phyloP scores from a whole-genome alignment of 306 rosid genomes.

The Gastrolobium villosum region DNA sequence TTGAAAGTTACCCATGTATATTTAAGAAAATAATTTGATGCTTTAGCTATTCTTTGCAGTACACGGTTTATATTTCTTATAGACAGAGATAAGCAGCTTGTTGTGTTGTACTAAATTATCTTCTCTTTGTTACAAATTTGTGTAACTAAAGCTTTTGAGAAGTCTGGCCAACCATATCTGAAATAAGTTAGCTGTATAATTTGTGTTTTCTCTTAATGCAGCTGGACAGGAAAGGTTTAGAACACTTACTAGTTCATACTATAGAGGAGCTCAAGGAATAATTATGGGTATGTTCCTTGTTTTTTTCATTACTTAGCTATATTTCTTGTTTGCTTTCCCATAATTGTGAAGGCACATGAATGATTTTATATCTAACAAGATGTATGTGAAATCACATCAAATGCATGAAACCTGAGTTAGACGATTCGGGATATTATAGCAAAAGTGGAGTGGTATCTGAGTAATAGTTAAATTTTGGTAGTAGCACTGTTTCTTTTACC shows the following conservation, averaged over 20 bases:
- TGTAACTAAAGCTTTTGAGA: neutral
- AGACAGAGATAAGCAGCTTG: slow-evolving; percentile 24
- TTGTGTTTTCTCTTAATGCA: slow-evolving; percentile 46
- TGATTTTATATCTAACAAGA: neutral
- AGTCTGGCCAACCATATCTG: slow-evolving; percentile 29
- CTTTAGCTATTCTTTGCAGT: neutral
- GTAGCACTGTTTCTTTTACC: neutral
- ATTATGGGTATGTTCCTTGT: slow-evolving; percentile 70
- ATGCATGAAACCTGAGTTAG: neutral
- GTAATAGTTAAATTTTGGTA: neutral
- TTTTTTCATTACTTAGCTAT: slow-evolving; percentile 14
- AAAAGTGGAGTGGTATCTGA: neutral
- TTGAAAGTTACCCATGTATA: neutral
- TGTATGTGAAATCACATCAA: slow-evolving; percentile 4
- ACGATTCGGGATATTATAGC: neutral
- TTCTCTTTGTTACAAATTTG: slow-evolving; percentile 21
- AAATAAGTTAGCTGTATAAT: slow-evolving; percentile 16
- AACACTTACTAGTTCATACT: slow-evolving; percentile 87
- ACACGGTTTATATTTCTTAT: neutral
- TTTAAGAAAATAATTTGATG: neutral
- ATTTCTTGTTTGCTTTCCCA: neutral
- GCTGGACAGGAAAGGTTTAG: slow-evolving; percentile 96
- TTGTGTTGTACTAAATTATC: neutral
- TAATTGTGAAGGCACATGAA: neutral
- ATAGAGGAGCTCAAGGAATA: slow-evolving; percentile 93